phyloP scores from a whole-genome alignment of 2,329 filamentous ascomycete genomes.

The Cordyceps fumosorosea region DNA sequence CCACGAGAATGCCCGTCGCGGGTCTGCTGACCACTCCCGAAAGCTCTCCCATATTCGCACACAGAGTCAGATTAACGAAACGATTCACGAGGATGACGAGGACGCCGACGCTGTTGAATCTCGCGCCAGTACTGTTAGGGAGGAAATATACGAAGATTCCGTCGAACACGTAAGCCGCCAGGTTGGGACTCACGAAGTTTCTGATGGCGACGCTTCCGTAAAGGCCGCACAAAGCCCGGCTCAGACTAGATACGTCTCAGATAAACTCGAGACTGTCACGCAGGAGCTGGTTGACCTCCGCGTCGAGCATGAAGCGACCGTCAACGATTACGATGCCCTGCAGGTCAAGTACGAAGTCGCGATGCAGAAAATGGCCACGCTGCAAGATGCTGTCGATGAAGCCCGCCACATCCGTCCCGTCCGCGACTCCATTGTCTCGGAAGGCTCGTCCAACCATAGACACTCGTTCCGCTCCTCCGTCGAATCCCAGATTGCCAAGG shows the following conservation, averaged over 20 bases:
- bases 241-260: constrained; percentile 78
- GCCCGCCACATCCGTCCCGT: constrained; percentile 54
- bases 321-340: constrained; percentile 75
- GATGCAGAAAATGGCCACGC: constrained; percentile 69
- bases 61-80: constrained; percentile 46
- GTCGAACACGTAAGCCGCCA: neutral
- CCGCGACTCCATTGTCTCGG: constrained; percentile 51
- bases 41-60: constrained; percentile 42
- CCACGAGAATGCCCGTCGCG: constrained; percentile 34
- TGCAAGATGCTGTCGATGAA: constrained; percentile 82
- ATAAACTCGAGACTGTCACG: constrained; percentile 86
- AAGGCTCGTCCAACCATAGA: constrained; percentile 44
- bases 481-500: constrained; percentile 64
- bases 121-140: constrained; percentile 29
- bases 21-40: constrained; percentile 43
- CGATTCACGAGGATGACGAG: constrained; percentile 48
- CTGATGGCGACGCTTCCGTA: constrained; percentile 37
- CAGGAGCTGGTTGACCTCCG: constrained; percentile 88
- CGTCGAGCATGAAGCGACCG: constrained; percentile 79
- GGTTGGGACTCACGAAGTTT: neutral
- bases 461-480: constrained; percentile 81
- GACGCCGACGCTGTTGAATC: constrained; percentile 27
- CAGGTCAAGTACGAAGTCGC: constrained; percentile 88
- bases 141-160: constrained; percentile 20
- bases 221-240: constrained; percentile 62